Percentiles rank a stretch among this genome's conserved stretches.
phyloP scores from a whole-genome alignment of 352 stramenopile species.

The Pythium phragmiticola region DNA sequence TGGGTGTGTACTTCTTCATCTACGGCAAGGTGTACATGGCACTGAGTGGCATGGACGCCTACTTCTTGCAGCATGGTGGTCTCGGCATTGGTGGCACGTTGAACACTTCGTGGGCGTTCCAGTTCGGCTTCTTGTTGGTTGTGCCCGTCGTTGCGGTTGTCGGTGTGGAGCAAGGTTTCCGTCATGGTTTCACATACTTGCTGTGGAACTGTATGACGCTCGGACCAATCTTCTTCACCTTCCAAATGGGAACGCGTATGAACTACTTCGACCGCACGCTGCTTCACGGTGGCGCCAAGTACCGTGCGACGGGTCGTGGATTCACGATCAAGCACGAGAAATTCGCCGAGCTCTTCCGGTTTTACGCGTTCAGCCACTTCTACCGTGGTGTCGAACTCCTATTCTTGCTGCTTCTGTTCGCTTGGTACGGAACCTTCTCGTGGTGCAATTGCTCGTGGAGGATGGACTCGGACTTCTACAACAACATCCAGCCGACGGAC shows the following conservation, averaged over 20 bases:
- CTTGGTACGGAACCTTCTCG: constrained; percentile 92
- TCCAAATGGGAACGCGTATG: constrained; percentile 98
- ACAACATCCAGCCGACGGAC: constrained; percentile 68
- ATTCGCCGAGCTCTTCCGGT: constrained; percentile 97
- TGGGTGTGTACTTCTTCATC: constrained; percentile 97
- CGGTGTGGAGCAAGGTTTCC: constrained; percentile 96
- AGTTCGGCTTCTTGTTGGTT: constrained; percentile 95
- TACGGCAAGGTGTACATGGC: constrained; percentile 97
- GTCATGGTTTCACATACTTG: constrained; percentile 90
- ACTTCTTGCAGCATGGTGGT: constrained; percentile 89
- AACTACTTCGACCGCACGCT: constrained; percentile 98
- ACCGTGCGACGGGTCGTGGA: constrained; percentile 96
- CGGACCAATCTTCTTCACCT: constrained; percentile 98
- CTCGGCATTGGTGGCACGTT: constrained; percentile 94
- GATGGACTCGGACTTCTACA: constrained; percentile 69
- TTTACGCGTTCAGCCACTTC: constrained; percentile 98
- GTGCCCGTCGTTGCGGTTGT: constrained; percentile 97
- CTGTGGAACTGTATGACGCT: constrained; percentile 95
- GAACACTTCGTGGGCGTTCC: constrained; percentile 95
- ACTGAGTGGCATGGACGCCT: constrained; percentile 90
- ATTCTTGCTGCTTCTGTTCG: constrained; percentile 78
- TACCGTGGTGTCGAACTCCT: constrained; percentile 96
- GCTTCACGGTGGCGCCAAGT: constrained; percentile 97
- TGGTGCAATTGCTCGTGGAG: constrained; percentile 88
- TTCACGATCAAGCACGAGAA: constrained; percentile 99